Evolutionary conservation across 2,329 filamentous ascomycete genomes (phyloP).

Genomic region (Parastagonospora nodorum): DNA sequence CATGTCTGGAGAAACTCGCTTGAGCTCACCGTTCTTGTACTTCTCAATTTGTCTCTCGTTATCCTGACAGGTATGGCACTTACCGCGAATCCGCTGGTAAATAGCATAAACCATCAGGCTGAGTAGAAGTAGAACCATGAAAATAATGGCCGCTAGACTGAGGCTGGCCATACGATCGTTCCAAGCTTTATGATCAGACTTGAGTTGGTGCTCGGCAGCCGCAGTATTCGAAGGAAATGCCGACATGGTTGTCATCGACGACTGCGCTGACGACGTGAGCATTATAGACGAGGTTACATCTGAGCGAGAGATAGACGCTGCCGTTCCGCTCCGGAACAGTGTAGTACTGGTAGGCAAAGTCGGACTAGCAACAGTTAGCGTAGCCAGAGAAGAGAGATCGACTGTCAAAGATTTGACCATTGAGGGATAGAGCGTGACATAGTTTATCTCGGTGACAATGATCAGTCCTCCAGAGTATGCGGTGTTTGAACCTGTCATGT

Average conservation of each 20-base stretch:
- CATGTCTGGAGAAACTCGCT: slow-evolving; percentile 9
- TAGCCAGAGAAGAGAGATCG: not conserved
- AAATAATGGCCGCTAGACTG: not conserved
- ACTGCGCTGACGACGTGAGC: too few relatives aligned
- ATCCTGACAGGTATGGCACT: slow-evolving; percentile 9
- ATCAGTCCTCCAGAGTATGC: not conserved
- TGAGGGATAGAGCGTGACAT: not conserved
- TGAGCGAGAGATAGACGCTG: too few relatives aligned
- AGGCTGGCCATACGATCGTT: slow-evolving; percentile 8
- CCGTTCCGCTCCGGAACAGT: too few relatives aligned
- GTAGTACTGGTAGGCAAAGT: not conserved
- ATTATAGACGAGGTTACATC: too few relatives aligned
- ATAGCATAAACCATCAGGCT: slow-evolving; percentile 6
- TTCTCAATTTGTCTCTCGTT: slow-evolving; percentile 8
- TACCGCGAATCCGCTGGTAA: slow-evolving; percentile 7
- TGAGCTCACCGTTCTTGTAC: slow-evolving; percentile 13
- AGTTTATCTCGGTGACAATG: not conserved
- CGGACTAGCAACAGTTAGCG: not conserved
- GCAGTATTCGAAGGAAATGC: not conserved
- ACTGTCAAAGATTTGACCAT: not conserved
- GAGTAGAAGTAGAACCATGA: slow-evolving; percentile 3
- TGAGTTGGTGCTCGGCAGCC: not conserved
- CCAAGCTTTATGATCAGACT: slow-evolving; percentile 4
- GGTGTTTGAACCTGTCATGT: too few relatives aligned
- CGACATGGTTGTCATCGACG: slow-evolving; percentile 1